Conservation (phyloP, 148 eudicot species). For the Rhododendron griersonianum region DNA sequence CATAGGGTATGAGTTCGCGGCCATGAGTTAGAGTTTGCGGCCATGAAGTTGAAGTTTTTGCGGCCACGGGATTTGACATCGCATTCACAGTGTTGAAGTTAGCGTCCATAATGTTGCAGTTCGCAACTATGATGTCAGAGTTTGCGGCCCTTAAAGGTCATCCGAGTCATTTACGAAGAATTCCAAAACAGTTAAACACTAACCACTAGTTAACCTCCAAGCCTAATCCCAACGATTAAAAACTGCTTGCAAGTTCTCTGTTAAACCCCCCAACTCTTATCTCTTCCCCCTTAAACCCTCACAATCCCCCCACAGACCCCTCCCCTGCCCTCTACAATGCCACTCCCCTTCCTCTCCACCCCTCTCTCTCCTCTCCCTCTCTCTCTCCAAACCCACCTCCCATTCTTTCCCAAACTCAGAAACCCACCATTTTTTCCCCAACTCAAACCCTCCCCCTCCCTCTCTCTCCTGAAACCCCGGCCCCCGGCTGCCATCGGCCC, state of each 20-base stretch:
- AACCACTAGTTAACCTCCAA: not conserved
- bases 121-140: too few species aligned
- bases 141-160: too few species aligned
- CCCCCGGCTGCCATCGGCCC: conserved; percentile 31
- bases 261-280: not conserved
- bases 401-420: conserved; percentile 7
- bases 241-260: not conserved
- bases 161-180: too few species aligned
- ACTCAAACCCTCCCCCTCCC: conserved; percentile 16
- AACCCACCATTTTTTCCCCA: conserved; percentile 1
- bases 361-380: not conserved
- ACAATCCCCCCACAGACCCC: not conserved
- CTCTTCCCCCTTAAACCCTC: not conserved
- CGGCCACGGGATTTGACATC: too few species aligned
- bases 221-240: not conserved
- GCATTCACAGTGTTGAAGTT: too few species aligned
- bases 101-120: too few species aligned
- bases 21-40: not conserved
- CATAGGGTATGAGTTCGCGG: not conserved
- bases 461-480: conserved; percentile 7
- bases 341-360: conserved; percentile 17
- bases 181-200: not conserved
- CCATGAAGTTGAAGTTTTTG: too few species aligned
- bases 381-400: conserved; percentile 18
- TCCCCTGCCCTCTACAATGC: conserved; percentile 12